Percentiles rank a stretch among this genome's conserved stretches.
Conservation (phyloP, 2,329 filamentous ascomycete genomes). For the Pseudogymnoascus pannorum region DNA sequence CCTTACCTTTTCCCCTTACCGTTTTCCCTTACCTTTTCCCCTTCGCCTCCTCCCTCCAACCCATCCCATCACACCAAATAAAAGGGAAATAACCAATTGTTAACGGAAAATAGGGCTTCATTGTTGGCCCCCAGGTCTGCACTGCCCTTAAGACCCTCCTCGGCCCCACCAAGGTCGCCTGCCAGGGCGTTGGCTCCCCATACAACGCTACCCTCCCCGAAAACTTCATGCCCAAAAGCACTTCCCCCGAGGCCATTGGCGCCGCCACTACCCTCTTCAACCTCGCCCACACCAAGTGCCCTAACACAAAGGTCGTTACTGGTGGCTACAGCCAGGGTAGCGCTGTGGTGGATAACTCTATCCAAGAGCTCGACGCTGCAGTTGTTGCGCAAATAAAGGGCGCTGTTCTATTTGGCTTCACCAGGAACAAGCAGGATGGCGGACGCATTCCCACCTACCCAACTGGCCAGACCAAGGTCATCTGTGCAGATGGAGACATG, state of each 20-base stretch:
- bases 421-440: constrained; percentile 31
- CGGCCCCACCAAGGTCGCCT: constrained; percentile 19
- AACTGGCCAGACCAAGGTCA: constrained; percentile 31
- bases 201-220: constrained; percentile 17
- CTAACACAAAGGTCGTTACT: constrained; percentile 32
- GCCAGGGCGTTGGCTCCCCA: constrained; percentile 20
- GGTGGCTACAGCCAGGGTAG: constrained; percentile 38
- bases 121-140: constrained; percentile 29
- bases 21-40: too few relatives aligned
- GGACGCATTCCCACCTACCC: constrained; percentile 29
- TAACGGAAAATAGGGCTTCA: constrained; percentile 22
- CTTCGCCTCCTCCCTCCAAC: too few relatives aligned
- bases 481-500: constrained; percentile 42
- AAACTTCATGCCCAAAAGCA: constrained; percentile 16
- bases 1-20: too few relatives aligned
- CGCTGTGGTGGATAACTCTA: constrained; percentile 36
- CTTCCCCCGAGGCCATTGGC: constrained; percentile 11
- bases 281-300: constrained; percentile 29
- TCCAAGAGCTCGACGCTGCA: constrained; percentile 27
- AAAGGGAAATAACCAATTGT: background rate
- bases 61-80: too few relatives aligned
- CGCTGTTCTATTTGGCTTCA: constrained; percentile 38
- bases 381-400: constrained; percentile 30
- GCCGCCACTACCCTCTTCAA: constrained; percentile 27
- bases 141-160: constrained; percentile 19